phyloP scores from a whole-genome alignment of 768 basidiomycete genomes.

The Tulasnella sp. region DNA sequence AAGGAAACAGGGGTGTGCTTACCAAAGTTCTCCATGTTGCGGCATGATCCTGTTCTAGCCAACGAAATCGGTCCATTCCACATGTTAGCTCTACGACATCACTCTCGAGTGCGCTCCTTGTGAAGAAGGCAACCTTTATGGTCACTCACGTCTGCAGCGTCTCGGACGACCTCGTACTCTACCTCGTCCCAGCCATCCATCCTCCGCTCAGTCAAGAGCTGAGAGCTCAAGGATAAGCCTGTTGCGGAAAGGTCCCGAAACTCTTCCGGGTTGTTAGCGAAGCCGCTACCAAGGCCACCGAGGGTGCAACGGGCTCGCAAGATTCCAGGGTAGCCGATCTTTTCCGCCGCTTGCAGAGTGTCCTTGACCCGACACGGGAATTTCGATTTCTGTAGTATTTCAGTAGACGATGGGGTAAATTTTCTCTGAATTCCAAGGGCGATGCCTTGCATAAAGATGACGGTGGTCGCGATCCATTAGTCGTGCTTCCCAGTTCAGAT shows the following conservation, averaged over 20 bases:
- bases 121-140: conserved; percentile 4
- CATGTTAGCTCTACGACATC: neutral
- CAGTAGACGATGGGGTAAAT: neutral
- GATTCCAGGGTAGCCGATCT: conserved; percentile 95
- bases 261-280: conserved; percentile 90
- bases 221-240: conserved; percentile 80
- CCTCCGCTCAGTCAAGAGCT: conserved; percentile 92
- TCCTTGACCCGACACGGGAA: conserved; percentile 91
- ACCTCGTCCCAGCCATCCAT: conserved; percentile 99
- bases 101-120: neutral
- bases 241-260: conserved; percentile 89
- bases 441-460: neutral
- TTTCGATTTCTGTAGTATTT: conserved; percentile 74
- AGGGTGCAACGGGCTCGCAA: conserved; percentile 94
- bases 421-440: conserved; percentile 9
- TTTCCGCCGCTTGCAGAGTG: conserved; percentile 80
- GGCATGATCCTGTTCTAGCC: conserved; percentile 94
- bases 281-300: conserved; percentile 96
- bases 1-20: neutral
- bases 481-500: conserved; percentile 1
- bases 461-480: neutral
- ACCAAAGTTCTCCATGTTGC: conserved; percentile 98
- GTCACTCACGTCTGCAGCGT: conserved; percentile 79
- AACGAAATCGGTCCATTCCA: conserved; percentile 16
- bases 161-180: conserved; percentile 98